phyloP scores from a whole-genome alignment of 306 rosid species.

The Amphicarpaea edgeworthii region DNA sequence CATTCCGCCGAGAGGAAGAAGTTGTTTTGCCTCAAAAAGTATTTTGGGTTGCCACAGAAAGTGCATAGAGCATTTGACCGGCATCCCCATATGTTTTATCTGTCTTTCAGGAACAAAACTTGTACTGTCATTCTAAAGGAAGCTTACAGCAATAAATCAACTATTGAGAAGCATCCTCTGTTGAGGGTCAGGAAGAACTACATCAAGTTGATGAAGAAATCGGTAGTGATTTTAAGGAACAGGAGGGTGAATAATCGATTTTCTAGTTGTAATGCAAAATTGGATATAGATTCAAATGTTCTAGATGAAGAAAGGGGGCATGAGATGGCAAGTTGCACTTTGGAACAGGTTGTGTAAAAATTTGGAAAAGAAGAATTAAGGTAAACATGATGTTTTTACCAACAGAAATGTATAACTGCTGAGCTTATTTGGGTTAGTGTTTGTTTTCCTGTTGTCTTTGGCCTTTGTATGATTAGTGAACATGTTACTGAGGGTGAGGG shows the following conservation, averaged over 20 bases:
- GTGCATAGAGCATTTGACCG: conserved; percentile 87
- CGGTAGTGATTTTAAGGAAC: conserved; percentile 60
- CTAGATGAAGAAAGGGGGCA: conserved; percentile 52
- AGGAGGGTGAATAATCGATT: conserved; percentile 61
- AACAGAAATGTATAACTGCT: neutral
- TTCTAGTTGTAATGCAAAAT: conserved; percentile 32
- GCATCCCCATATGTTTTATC: conserved; percentile 81
- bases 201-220: conserved; percentile 72
- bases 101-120: conserved; percentile 76
- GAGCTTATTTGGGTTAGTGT: too few relatives aligned
- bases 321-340: conserved; percentile 47
- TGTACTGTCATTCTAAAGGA: conserved; percentile 88
- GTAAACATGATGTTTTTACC: neutral
- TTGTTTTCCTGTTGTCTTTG: too few relatives aligned
- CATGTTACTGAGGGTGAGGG: neutral
- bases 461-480: neutral
- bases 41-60: conserved; percentile 85
- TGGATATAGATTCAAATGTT: conserved; percentile 53
- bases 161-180: conserved; percentile 77
- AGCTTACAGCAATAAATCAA: conserved; percentile 60
- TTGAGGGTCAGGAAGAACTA: conserved; percentile 72
- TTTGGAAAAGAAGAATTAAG: neutral
- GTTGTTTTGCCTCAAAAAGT: conserved; percentile 78
- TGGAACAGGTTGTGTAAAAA: conserved; percentile 32
- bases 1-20: conserved; percentile 87